Evolutionary conservation across 495 filamentous ascomycete genomes (phyloP), one percentile per base, ranked within the genome.

Genomic region (Bryoglossum gracile): DNA sequence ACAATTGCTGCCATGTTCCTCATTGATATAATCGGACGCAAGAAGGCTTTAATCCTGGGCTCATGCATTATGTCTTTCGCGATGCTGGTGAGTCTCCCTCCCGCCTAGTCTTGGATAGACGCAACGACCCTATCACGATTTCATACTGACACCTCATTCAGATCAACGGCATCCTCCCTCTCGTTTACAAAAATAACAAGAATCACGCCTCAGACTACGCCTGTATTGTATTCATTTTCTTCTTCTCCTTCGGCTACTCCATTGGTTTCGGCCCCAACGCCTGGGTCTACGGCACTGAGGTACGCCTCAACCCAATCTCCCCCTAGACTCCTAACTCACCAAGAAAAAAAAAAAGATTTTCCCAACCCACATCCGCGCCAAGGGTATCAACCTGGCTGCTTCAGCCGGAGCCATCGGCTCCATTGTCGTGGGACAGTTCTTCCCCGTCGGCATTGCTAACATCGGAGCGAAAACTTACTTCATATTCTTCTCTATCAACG

Each of bases 1-100:
- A 86, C 82, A 3, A 76, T 86, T 28, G 82, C 82, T 0, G 74
- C 81, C 1, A 78, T 87, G 18, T 64, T 84, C 38, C 82, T 74
- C 53, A 78, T 85, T 56, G 77, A 81, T 61, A 69, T 69, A 35
- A 63, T 75, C n/a, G 78, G 77, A 6, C 64, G 77, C 25, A 78
- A 76, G 58, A 73, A 70, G 6, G 68, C 78, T 0, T 61, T 82
- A 18, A 70, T 74, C 26, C 56, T 74, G n/a, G 77, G 77, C 5
- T 74, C 67, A 9, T 61, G 75, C 23, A 73, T 76, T 40, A 80
- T 80, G 75, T 73, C 67, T 11, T 68, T 72, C 4, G 76, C 57
- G 13, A 42, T 65, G 43, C 74, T 88, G 8, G 50, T 51, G 48
- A 34, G 50, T 50, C 18, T 25, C 11, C 3, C n/a, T 14, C 30